Base-by-base conservation (phyloP, 306 rosid genomes). In the Quillaja saponaria region DNA sequence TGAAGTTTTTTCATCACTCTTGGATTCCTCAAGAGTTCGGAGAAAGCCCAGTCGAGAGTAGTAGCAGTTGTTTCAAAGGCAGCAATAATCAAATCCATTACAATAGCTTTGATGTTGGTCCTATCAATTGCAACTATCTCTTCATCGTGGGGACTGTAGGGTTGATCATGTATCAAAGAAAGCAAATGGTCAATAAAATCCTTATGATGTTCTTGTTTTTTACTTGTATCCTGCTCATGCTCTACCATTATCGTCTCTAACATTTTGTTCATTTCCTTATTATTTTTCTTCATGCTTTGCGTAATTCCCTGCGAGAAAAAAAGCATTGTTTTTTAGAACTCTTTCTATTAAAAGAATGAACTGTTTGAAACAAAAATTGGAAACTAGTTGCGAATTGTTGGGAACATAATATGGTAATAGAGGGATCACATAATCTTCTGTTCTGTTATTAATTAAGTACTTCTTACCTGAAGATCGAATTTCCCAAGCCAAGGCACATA, bases 11-110 rank as follows among this genome's bases (percentile, higher is more conserved):
- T 75, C 78, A 72, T 76, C 11, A 74, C 73, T 6, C 48, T 59
- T 10, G 81, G 85, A 58, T 85, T 50, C 53, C 55, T 74, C 5
- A 82, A 7, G 34, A 82, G 77, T 44, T 68, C 81, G 0, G 91
- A 58, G 10, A 85, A 28, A 13, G 40, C 64, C 91, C 87, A 85
- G 3, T 52, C 57, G 6, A 71, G 13, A 0, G 55, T 8, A 0
- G 58, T 35, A 0, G 67, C 40, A 0, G 75, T 7, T 5, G 63
- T 68, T 11, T 68, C 80, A 0, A 46, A 7, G 46, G 76, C 52
- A 6, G 10, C 83, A 0, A 6, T 6, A 11, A 85, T 38, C 81
- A 85, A 65, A 49, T 73, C 75, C 0, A 67, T 0, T 18, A 73
- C 1, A 19, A 77, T 31, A 34, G 81, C 84, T 50, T 84, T 84